A percentile compares a stretch with the other conserved stretches of the same genome.
Evolutionary conservation across 1,139 yeast species (phyloP).

Genomic region (Hansenula sp.): DNA sequence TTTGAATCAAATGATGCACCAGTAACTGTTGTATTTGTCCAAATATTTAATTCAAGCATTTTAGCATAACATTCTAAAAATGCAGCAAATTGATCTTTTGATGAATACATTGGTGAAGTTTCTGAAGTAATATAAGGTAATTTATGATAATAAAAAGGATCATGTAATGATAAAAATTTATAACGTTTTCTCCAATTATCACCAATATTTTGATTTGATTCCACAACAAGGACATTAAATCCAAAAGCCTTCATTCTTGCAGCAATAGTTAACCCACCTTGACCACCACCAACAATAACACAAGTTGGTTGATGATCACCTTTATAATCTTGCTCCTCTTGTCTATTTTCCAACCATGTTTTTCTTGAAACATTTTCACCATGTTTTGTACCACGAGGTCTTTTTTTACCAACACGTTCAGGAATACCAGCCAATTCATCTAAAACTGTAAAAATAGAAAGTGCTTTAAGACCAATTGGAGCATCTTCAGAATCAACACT

Average conservation of each 20-base stretch:
- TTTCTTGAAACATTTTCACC: slow-evolving; percentile 32
- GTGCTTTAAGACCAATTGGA: slow-evolving; percentile 28
- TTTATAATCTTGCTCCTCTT: slow-evolving; percentile 24
- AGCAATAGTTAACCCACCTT: slow-evolving; percentile 38
- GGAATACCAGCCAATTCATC: slow-evolving; percentile 32
- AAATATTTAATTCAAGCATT: slow-evolving; percentile 35
- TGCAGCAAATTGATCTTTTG: slow-evolving; percentile 39
- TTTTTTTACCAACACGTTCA: slow-evolving; percentile 28
- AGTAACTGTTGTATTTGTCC: slow-evolving; percentile 30
- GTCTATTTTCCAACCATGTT: slow-evolving; percentile 29
- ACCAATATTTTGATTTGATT: slow-evolving; percentile 33
- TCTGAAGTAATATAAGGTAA: slow-evolving; percentile 36
- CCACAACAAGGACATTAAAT: slow-evolving; percentile 33
- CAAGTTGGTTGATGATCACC: slow-evolving; percentile 33
- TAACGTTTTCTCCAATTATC: slow-evolving; percentile 44
- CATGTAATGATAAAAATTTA: slow-evolving; percentile 39
- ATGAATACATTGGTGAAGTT: slow-evolving; percentile 38
- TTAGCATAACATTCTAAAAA: slow-evolving; percentile 37
- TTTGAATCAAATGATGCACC: slow-evolving; percentile 28
- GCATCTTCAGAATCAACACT: slow-evolving; percentile 25
- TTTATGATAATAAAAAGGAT: slow-evolving; percentile 39
- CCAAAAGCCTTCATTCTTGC: slow-evolving; percentile 39
- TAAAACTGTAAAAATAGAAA: slow-evolving; percentile 31
- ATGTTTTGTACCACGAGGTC: slow-evolving; percentile 36
- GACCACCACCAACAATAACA: slow-evolving; percentile 42